Evolutionary conservation across 441 rosid genomes (phyloP), one percentile per base, ranked within the genome.

Genomic region (Isatis lusitanica): DNA sequence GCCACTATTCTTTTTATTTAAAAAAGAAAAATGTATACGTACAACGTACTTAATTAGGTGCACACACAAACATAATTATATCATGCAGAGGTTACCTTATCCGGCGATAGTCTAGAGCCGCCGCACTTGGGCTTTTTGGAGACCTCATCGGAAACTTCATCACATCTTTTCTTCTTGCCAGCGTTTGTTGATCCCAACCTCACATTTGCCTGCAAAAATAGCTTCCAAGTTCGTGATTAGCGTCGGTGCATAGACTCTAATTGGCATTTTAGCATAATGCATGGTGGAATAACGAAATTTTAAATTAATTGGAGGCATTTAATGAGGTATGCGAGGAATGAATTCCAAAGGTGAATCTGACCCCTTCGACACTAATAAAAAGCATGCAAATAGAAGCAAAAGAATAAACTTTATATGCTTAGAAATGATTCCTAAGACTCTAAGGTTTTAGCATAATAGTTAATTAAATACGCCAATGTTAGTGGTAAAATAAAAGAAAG

Each of bases 121-220:
- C 42, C 47, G 56, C 76, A 82, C 78, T 87, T 90, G 52, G 90
- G 75, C 77, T 89, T 89, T 72, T 85, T 90, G 13, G 60, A 59
- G 36, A 66, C 76, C 17, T 81, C 79, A 51, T 84, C 91, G 15
- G 88, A 77, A 67, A 44, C 74, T 56, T 88, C 90, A 61, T 80
- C 91, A 9, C 68, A 69, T 83, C 86, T 81, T 81, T 83, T 92
- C 85, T 85, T 92, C 83, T 88, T 90, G 18, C 82, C 86, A 64
- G 82, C 86, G 46, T 66, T 86, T 63, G 86, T 56, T 50, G 55
- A 55, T 46, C 82, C 92, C 35, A 77, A 81, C 48, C 86, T 82
- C 64, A 78, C 76, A 9, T 62, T 71, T 17, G 69, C 79, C 94
- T 88, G 79, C 85, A 70, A 77, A 55, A 59, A 11, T 16, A 51